Evolutionary conservation across 805 yeast species (phyloP).

Genomic region (Ogataea minuta): DNA sequence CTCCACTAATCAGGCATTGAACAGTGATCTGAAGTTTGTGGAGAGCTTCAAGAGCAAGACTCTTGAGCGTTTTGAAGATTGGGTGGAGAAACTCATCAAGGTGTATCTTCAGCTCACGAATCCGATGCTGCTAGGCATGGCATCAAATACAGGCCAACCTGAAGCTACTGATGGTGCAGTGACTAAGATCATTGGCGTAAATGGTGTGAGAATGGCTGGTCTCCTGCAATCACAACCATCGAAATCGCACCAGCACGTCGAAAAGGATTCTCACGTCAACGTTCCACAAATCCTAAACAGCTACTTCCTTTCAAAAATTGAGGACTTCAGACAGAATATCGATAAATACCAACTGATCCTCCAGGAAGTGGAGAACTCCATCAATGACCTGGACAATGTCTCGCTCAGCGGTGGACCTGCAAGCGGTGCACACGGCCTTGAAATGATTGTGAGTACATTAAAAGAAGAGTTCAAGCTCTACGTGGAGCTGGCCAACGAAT

Average conservation of each 20-base stretch:
- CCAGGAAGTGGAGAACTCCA: constrained; percentile 58
- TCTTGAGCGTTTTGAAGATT: constrained; percentile 35
- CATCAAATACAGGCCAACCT: constrained; percentile 21
- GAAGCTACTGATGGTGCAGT: constrained; percentile 24
- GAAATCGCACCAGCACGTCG: constrained; percentile 35
- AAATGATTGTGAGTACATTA: constrained; percentile 56
- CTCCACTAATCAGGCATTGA: constrained; percentile 62
- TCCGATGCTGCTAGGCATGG: constrained; percentile 29
- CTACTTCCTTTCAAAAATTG: constrained; percentile 48
- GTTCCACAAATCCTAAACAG: constrained; percentile 48
- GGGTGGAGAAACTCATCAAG: constrained; percentile 39
- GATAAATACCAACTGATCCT: constrained; percentile 47
- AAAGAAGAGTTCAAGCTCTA: constrained; percentile 67
- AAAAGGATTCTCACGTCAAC: constrained; percentile 40
- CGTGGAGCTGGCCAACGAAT: constrained; percentile 71
- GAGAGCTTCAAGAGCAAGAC: constrained; percentile 42
- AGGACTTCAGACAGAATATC: constrained; percentile 44
- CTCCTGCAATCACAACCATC: constrained; percentile 20
- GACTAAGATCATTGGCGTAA: constrained; percentile 31
- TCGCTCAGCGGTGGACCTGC: constrained; percentile 27
- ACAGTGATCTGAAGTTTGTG: constrained; percentile 46
- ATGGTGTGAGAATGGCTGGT: constrained; percentile 28
- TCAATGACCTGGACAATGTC: constrained; percentile 56
- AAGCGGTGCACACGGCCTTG: constrained; percentile 40
- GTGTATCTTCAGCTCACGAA: constrained; percentile 37